Conservation (phyloP, 1,284 basidiomycete species). For the Takashimella koratensis region DNA sequence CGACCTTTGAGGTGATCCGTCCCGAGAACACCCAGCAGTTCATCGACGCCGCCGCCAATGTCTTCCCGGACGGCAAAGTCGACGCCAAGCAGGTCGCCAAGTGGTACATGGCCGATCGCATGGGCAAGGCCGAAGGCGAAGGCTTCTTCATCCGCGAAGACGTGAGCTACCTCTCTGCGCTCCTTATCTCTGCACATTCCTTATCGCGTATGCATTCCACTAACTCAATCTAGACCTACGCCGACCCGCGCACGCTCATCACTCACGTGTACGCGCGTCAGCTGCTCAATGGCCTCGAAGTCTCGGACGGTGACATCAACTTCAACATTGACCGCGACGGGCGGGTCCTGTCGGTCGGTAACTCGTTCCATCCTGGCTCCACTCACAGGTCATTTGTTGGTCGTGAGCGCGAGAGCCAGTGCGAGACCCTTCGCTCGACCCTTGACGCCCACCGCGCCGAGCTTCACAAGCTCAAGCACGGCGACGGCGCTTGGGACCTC, state of each 20-base stretch:
- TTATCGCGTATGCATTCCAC: not conserved
- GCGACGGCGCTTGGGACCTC: slow-evolving; percentile 45
- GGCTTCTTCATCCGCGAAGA: slow-evolving; percentile 47
- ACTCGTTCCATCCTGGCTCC: slow-evolving; percentile 41
- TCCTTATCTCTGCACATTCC: not conserved
- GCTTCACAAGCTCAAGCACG: slow-evolving; percentile 1
- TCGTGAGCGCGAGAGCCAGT: not conserved
- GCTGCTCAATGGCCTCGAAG: slow-evolving; percentile 74
- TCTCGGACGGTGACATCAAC: slow-evolving; percentile 83
- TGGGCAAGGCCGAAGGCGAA: slow-evolving; percentile 28
- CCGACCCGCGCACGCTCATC: slow-evolving; percentile 73
- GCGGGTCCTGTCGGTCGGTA: slow-evolving; percentile 71
- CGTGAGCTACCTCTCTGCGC: slow-evolving; percentile 30
- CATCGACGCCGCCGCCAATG: slow-evolving; percentile 5
- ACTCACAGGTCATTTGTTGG: not conserved
- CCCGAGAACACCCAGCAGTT: slow-evolving; percentile 23
- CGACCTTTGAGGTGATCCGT: slow-evolving; percentile 60
- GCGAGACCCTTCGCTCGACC: slow-evolving; percentile 1
- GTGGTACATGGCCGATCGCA: slow-evolving; percentile 27
- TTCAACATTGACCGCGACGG: slow-evolving; percentile 74
- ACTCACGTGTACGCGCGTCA: slow-evolving; percentile 82
- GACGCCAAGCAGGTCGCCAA: slow-evolving; percentile 29
- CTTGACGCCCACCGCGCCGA: slow-evolving; percentile 12
- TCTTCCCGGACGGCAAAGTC: slow-evolving; percentile 8
- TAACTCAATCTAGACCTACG: slow-evolving; percentile 62